Base-by-base conservation (phyloP, 2,329 filamentous ascomycete species). In the Colletotrichum phormii region DNA sequence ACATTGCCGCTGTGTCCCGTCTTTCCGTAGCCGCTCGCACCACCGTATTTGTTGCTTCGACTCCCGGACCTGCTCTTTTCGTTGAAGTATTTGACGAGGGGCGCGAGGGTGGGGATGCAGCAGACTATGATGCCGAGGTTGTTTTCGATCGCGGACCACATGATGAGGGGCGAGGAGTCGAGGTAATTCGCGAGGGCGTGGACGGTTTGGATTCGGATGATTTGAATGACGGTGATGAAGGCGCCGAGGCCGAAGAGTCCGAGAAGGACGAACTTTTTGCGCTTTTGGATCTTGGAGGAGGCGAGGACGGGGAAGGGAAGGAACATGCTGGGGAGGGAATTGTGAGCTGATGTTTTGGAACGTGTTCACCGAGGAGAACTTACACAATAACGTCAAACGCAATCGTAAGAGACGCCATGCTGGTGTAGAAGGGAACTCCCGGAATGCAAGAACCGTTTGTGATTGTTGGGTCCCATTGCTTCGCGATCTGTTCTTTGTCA, bases 141-240 rank as follows among this genome's bases (percentile, higher is more conserved):
- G 67, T 82, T 82, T 74, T 87, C 86, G 24, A 87, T 76, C 8
- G 80, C 78, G 0, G 85, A 87, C 86, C 86, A 87, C 59, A 84
- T 80, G 64, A 87, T 82, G 22, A 85, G 79, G 1, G 78, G 73
- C 11, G 83, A 80, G 2, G 82, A 85, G 77, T 88, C 85, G 51
- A 85, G 82, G 68, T 85, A 85, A 75, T 84, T 84, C 18, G 77
- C 75, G 4, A 88, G 82, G 5, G 79, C 81, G 51, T 81, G 81
- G 71, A 89, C 83, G 29, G 84, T 87, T 64, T 85, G 82, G 69
- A 89, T 86, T 29, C 87, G 86, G 73, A 89, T 81, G 72, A 87
- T 83, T 73, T 88, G 86, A 67, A 88, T 86, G 64, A 86, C 75
- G 9, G 85, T 87, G 61, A 88, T 83, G 78, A 89, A 88, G 63